phyloP scores from a whole-genome alignment of 805 yeast genomes.

The Myxozyma udenii region DNA sequence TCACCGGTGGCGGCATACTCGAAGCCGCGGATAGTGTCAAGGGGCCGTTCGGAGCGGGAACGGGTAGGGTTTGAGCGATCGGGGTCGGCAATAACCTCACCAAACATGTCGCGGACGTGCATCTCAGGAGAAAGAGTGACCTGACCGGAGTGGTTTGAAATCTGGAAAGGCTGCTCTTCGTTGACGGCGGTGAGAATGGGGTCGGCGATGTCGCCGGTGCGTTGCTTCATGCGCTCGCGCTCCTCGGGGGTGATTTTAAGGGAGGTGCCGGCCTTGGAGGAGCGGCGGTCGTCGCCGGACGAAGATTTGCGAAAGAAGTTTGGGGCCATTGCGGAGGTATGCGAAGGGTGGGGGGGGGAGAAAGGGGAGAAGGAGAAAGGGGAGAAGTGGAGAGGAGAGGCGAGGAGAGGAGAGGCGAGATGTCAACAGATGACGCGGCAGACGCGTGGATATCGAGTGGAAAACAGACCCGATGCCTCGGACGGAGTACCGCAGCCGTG shows the following conservation, averaged over 20 bases:
- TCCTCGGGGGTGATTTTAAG: constrained; percentile 21
- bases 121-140: constrained; percentile 50
- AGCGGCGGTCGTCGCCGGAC: constrained; percentile 2
- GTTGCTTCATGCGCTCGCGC: constrained; percentile 22
- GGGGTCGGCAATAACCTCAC: constrained; percentile 69
- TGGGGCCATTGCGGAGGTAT: constrained; percentile 10
- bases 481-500: neutral
- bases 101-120: constrained; percentile 77
- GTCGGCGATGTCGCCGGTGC: constrained; percentile 44
- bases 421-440: neutral
- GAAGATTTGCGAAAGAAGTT: constrained; percentile 22
- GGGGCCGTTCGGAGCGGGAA: constrained; percentile 89
- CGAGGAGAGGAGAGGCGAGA: neutral
- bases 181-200: constrained; percentile 91
- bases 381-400: neutral
- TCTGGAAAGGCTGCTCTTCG: constrained; percentile 94
- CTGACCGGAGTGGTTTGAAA: constrained; percentile 43
- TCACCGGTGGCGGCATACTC: constrained; percentile 96
- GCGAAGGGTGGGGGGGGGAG: neutral
- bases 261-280: neutral
- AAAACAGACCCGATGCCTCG: neutral
- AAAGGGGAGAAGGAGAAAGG: neutral
- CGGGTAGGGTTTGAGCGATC: constrained; percentile 94
- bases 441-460: neutral
- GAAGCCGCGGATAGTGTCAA: constrained; percentile 90